These are phyloP conservation scores for Diaporthe vaccinii DNA, from an alignment of 2,329 filamentous ascomycete genomes.

Conservation along the genomic window DNA sequence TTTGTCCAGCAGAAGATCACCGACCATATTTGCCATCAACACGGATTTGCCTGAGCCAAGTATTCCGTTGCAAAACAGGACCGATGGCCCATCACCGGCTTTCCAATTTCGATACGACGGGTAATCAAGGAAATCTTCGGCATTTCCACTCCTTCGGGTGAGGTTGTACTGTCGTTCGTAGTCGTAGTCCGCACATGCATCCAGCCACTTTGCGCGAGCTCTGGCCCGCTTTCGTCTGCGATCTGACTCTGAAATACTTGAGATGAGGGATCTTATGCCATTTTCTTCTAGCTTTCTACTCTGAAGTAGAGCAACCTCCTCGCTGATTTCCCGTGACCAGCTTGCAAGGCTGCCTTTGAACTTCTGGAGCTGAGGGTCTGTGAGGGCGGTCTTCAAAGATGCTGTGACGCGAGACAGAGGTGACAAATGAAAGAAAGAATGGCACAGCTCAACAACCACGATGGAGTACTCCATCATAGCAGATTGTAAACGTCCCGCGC, in stretches of 20 bases:
- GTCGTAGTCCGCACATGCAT: background rate
- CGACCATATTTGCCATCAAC: slow-evolving; percentile 16
- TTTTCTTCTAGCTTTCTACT: background rate
- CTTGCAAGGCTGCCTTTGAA: background rate
- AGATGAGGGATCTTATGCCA: background rate
- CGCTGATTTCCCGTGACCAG: background rate
- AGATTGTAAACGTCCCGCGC: background rate
- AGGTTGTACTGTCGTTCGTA: background rate
- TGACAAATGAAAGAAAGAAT: background rate
- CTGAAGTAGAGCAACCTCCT: background rate
- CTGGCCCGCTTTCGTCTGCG: background rate
- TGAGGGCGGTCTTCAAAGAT: background rate
- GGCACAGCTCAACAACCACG: slow-evolving; percentile 5
- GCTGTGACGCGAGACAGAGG: background rate
- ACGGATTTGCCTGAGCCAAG: slow-evolving; percentile 14
- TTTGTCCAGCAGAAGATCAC: background rate
- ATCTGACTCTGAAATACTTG: background rate
- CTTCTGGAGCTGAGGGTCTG: background rate
- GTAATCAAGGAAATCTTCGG: background rate
- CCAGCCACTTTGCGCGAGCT: background rate
- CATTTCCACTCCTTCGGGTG: background rate
- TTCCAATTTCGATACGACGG: background rate
- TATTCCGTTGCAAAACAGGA: background rate
- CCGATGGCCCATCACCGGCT: background rate
- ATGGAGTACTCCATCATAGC: slow-evolving; percentile 12